Base-by-base conservation (phyloP, 2,329 filamentous ascomycete species). In the Nemania serpens region DNA sequence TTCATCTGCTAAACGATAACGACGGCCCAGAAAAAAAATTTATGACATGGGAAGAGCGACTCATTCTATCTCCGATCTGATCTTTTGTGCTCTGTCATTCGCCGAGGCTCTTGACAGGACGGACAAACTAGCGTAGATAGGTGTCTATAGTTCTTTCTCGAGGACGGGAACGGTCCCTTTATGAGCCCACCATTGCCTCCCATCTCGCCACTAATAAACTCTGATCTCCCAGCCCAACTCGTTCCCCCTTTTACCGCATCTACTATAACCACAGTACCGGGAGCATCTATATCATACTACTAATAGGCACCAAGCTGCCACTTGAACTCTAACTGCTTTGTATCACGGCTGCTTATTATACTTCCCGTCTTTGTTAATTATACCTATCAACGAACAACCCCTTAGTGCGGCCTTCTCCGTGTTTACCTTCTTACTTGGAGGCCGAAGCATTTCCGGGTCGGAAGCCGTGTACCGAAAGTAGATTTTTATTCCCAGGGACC, bases 21-120 rank as follows among this genome's bases (percentile, higher is more conserved):
- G 5, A 36, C 33, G 49, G 43, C 59, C 47, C 43, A 52, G 42
- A 36, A 48, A 54, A 37, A 49, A 59, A 52, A 37, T 52, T n/a
- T 36, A 55, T 51, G 55, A 59, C 25, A 29, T 29, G 25, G 25
- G 25, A 62, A 55, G 59, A 29, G 37, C 59, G 59, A 62, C 20
- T 55, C 46, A 29, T 51, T 55, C 33, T 12, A 55, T 43, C 50
- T 29, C 45, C 34, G 50, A 55, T 48, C 50, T 29, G 34, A 33
- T 46, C 50, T 55, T 48, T 55, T 10, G 36, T n/a, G 36, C 11
- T 39, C 36, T 59, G 41, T 47, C 55, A 55, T 55, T 47, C 22
- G 17, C 53, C 53, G 48, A 47, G 47, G 41, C 47, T 15, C 20
- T 39, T 25, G 47, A n/a, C 47, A 15, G 22, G 7, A 17, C 18